Percentiles rank a stretch among this genome's conserved stretches.
These are phyloP conservation scores for Monosporozyma unispora DNA, from an alignment of 805 yeast genomes.

Conservation along the genomic window DNA sequence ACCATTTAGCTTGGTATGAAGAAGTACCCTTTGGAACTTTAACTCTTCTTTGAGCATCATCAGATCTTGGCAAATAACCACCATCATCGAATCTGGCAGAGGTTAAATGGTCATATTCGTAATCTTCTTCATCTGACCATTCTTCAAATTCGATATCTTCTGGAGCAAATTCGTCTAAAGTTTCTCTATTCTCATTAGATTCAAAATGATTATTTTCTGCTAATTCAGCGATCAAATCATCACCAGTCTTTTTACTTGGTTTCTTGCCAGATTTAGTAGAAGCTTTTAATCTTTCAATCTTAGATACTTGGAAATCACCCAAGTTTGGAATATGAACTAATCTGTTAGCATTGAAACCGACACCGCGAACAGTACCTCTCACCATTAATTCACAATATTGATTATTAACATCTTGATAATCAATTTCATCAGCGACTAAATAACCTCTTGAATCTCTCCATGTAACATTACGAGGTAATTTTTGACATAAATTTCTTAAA, in stretches of 20 bases:
- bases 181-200: conserved; percentile 40
- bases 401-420: conserved; percentile 20
- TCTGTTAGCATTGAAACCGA: conserved; percentile 69
- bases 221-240: conserved; percentile 9
- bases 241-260: conserved; percentile 1
- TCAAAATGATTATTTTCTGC: conserved; percentile 23
- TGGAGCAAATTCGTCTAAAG: conserved; percentile 52
- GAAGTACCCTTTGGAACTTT: conserved; percentile 69
- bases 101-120: conserved; percentile 24
- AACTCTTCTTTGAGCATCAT: conserved; percentile 24
- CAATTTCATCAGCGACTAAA: conserved; percentile 60
- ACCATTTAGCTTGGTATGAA: conserved; percentile 75
- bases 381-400: conserved; percentile 41
- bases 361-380: conserved; percentile 81
- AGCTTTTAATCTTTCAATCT: conserved; percentile 44
- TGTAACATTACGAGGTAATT: conserved; percentile 69
- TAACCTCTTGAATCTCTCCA: conserved; percentile 96
- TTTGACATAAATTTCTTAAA: conserved; percentile 71
- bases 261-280: conserved; percentile 25
- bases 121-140: conserved; percentile 31
- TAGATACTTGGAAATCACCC: conserved; percentile 78
- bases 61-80: conserved; percentile 32
- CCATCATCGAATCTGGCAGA: conserved; percentile 34
- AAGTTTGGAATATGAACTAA: conserved; percentile 78
- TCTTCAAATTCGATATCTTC: conserved; percentile 42